Conservation (phyloP, 2,329 filamentous ascomycete species). For the Zymoseptoria ardabiliae region DNA sequence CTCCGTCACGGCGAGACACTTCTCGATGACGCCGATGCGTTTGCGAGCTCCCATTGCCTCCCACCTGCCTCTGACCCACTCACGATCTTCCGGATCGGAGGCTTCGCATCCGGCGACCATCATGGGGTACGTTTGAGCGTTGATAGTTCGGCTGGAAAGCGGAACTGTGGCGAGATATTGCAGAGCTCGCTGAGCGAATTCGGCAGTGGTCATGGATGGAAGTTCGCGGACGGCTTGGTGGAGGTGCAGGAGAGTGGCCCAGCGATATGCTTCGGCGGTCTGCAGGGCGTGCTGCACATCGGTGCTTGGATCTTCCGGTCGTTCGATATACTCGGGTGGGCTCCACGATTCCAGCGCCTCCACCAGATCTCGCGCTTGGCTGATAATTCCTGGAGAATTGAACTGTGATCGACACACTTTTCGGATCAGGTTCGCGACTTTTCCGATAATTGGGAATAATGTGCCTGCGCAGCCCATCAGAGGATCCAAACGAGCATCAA, state of each 20-base stretch:
- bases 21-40: conserved; percentile 61
- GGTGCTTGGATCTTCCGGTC: conserved; percentile 56
- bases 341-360: conserved; percentile 54
- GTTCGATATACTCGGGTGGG: conserved; percentile 50
- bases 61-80: conserved; percentile 60
- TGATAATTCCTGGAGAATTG: conserved; percentile 56
- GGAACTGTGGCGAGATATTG: conserved; percentile 57
- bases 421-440: conserved; percentile 58
- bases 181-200: conserved; percentile 56
- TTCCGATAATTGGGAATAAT: conserved; percentile 61
- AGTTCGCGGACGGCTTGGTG: conserved; percentile 64
- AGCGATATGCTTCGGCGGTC: conserved; percentile 60
- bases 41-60: conserved; percentile 52
- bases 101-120: conserved; percentile 61
- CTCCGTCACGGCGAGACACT: conserved; percentile 55
- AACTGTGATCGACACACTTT: conserved; percentile 48
- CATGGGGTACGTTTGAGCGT: conserved; percentile 64
- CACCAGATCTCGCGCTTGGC: conserved; percentile 56
- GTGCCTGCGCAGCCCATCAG: conserved; percentile 63
- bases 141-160: conserved; percentile 53
- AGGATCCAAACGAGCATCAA: conserved; percentile 56
- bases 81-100: conserved; percentile 50
- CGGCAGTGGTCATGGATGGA: conserved; percentile 49
- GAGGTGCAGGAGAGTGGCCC: conserved; percentile 58
- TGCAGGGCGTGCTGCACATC: conserved; percentile 58